Evolutionary conservation across 2,329 filamentous ascomycete genomes (phyloP).

Genomic region (Pseudogymnoascus sp.): DNA sequence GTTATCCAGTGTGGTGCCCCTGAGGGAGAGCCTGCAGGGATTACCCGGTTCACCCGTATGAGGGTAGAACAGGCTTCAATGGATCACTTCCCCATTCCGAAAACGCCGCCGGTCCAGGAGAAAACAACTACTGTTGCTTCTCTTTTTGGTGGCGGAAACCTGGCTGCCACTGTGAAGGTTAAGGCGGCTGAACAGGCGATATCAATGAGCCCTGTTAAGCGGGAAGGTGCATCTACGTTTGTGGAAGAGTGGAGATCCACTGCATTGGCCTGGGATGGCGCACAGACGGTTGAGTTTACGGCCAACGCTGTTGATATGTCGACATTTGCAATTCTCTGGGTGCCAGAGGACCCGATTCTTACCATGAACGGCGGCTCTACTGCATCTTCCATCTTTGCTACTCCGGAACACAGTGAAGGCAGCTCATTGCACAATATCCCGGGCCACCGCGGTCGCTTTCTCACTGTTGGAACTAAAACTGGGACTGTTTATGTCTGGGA

Average conservation of each 20-base stretch:
- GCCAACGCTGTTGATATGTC: slow-evolving; percentile 68
- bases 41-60: slow-evolving; percentile 53
- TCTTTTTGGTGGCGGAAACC: slow-evolving; percentile 26
- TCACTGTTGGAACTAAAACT: slow-evolving; percentile 72
- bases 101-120: slow-evolving; percentile 22
- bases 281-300: slow-evolving; percentile 56
- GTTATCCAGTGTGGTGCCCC: slow-evolving; percentile 60
- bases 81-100: slow-evolving; percentile 27
- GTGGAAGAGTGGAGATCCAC: slow-evolving; percentile 63
- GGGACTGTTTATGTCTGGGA: slow-evolving; percentile 83
- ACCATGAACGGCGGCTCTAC: slow-evolving; percentile 43
- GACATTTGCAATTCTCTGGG: slow-evolving; percentile 60
- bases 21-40: slow-evolving; percentile 31
- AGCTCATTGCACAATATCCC: slow-evolving; percentile 57
- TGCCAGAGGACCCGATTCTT: slow-evolving; percentile 71
- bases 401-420: slow-evolving; percentile 16
- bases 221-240: slow-evolving; percentile 28
- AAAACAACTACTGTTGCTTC: slow-evolving; percentile 24
- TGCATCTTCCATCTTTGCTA: slow-evolving; percentile 23
- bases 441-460: slow-evolving; percentile 71
- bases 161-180: slow-evolving; percentile 20
- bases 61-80: slow-evolving; percentile 28
- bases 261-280: slow-evolving; percentile 52
- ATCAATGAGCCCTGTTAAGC: slow-evolving; percentile 19
- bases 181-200: slow-evolving; percentile 20